These are phyloP conservation scores for Penicillium sp. DNA, from an alignment of 2,329 filamentous ascomycete genomes.

Conservation along the genomic window DNA sequence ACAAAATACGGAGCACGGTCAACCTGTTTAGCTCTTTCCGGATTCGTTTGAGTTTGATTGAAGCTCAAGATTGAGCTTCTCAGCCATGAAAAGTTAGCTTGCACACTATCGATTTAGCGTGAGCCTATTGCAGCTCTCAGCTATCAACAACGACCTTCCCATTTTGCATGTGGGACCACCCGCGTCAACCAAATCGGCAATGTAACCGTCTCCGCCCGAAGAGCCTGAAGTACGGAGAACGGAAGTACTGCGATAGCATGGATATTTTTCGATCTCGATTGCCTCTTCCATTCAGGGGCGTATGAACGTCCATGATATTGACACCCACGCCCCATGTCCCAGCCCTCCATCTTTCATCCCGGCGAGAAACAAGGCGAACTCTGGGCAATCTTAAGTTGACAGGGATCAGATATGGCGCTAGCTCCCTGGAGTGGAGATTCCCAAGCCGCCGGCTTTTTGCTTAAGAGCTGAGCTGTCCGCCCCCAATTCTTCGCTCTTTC, in stretches of 20 bases:
- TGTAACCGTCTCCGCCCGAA: not conserved
- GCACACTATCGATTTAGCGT: not conserved
- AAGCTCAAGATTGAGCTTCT: not conserved
- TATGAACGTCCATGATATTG: not conserved
- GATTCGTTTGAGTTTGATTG: not conserved
- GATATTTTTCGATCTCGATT: not conserved
- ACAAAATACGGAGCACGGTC: not conserved
- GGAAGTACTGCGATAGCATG: not conserved
- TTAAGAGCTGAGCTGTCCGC: conserved; percentile 1
- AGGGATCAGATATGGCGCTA: conserved; percentile 17
- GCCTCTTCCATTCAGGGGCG: not conserved
- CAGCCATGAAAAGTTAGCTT: not conserved
- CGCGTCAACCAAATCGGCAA: conserved; percentile 6
- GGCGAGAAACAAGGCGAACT: conserved; percentile 1
- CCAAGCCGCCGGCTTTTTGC: conserved; percentile 11
- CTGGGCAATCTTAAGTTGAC: conserved; percentile 8
- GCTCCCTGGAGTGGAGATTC: conserved; percentile 11
- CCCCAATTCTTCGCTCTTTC: not conserved
- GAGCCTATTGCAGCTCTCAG: not conserved
- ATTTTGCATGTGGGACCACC: conserved; percentile 10
- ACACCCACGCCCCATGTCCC: not conserved
- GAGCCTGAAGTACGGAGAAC: too few relatives aligned
- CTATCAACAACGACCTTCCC: not conserved
- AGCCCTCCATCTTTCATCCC: not conserved
- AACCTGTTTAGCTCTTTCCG: not conserved